Percentiles rank a stretch among this genome's conserved stretches.
These are phyloP conservation scores for Ceratocystis colombiana DNA, from an alignment of 2,329 filamentous ascomycete species.

Conservation along the genomic window DNA sequence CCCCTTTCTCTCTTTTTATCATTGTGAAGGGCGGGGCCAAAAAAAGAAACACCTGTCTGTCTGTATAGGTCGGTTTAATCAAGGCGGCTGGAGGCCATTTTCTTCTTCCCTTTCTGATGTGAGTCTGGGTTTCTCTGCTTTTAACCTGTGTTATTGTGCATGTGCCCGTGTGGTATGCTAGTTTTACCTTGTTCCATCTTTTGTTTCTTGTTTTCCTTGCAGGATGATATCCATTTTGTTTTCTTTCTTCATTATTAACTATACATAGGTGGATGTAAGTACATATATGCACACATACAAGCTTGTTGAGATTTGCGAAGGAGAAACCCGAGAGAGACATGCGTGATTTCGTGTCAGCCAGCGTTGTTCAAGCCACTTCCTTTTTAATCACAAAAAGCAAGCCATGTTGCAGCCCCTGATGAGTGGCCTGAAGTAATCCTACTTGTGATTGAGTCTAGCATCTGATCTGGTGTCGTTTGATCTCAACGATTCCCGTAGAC, in stretches of 20 bases:
- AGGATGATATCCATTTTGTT: conserved; percentile 16
- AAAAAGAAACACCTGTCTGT: not conserved
- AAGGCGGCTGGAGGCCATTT: not conserved
- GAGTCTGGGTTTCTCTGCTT: not conserved
- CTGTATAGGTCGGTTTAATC: not conserved
- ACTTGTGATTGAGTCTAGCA: not conserved
- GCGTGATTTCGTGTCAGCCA: not conserved
- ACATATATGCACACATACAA: conserved; percentile 8
- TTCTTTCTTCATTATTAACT: conserved; percentile 2
- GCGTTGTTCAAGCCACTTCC: not conserved
- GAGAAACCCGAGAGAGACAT: not conserved
- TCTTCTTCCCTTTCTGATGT: not conserved
- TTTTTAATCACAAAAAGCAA: not conserved
- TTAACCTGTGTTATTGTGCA: not conserved
- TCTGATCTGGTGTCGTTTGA: not conserved
- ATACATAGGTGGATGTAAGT: conserved; percentile 4
- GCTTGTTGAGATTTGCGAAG: not conserved
- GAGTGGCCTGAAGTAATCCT: not conserved
- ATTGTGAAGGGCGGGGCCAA: not conserved
- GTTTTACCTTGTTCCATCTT: not conserved
- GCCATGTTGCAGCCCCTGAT: not conserved
- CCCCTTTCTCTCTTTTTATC: not conserved
- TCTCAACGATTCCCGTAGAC: not conserved
- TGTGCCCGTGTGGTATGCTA: not conserved
- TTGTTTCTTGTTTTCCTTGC: not conserved